phyloP scores from a whole-genome alignment of 345 rosid species.

The Sonneratia alba region DNA sequence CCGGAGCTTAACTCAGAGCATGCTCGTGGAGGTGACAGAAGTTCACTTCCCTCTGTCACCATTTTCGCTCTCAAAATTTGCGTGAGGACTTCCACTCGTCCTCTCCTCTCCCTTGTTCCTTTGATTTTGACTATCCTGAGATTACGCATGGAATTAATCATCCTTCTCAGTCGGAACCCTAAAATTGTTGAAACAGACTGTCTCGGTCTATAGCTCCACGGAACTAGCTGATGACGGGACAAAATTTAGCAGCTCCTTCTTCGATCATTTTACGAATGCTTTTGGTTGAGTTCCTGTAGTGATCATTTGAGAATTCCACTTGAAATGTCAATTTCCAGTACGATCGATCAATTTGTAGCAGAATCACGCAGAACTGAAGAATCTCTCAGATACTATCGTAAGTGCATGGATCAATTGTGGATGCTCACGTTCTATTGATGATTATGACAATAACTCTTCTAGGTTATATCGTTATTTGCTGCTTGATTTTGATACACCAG shows the following conservation, averaged over 20 bases:
- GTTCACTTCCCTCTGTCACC: background rate
- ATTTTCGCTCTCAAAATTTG: background rate
- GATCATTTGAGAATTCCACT: background rate
- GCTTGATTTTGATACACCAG: background rate
- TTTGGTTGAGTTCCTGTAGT: background rate
- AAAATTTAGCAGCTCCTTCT: background rate
- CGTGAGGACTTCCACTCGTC: background rate
- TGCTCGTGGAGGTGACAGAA: constrained; percentile 10
- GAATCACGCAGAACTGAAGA: background rate
- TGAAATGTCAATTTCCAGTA: background rate
- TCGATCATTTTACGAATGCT: background rate
- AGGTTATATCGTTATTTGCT: background rate
- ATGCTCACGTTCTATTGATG: background rate
- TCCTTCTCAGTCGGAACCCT: background rate
- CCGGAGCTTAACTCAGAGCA: constrained; percentile 7
- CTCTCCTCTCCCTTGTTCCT: background rate
- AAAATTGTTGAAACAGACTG: background rate
- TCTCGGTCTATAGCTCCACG: background rate
- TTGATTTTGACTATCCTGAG: background rate
- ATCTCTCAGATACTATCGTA: too few species aligned
- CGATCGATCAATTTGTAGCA: background rate
- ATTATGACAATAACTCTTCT: background rate
- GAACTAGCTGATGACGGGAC: background rate
- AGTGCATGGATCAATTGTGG: background rate
- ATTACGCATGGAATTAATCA: background rate